A percentile compares a stretch with the other conserved stretches of the same genome.
phyloP scores from a whole-genome alignment of 345 rosid species.

The Pistacia integerrima region DNA sequence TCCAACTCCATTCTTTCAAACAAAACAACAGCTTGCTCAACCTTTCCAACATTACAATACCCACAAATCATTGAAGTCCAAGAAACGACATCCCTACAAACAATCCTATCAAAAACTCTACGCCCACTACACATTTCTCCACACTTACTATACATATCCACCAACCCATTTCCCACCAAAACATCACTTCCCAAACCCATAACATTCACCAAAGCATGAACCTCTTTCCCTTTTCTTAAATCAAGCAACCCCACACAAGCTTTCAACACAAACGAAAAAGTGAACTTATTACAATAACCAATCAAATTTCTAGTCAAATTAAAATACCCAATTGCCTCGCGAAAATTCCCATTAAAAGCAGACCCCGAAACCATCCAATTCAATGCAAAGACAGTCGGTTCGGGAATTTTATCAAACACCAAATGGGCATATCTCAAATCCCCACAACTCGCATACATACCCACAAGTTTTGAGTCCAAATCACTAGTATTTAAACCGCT shows the following conservation, averaged over 20 bases:
- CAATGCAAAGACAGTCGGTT: conserved; percentile 40
- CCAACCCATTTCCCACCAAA: conserved; percentile 37
- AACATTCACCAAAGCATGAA: conserved; percentile 31
- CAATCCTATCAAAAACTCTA: conserved; percentile 41
- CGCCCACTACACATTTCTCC: conserved; percentile 34
- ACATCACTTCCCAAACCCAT: conserved; percentile 33
- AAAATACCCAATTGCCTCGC: conserved; percentile 42
- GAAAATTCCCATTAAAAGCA: conserved; percentile 39
- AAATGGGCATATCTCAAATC: conserved; percentile 31
- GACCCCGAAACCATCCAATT: conserved; percentile 53
- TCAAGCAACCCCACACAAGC: conserved; percentile 51
- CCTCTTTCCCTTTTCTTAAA: conserved; percentile 42
- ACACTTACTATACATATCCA: conserved; percentile 47
- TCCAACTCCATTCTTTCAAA: conserved; percentile 48
- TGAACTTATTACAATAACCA: conserved; percentile 36
- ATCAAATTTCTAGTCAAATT: conserved; percentile 33
- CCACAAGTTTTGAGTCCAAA: conserved; percentile 41
- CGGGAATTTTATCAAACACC: conserved; percentile 31
- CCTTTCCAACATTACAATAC: conserved; percentile 38
- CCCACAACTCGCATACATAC: conserved; percentile 46
- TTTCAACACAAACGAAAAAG: conserved; percentile 49
- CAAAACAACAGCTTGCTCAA: conserved; percentile 29
- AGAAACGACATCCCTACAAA: conserved; percentile 38
- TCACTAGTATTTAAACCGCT: conserved; percentile 24
- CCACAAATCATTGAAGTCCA: conserved; percentile 63